A percentile compares a stretch with the other conserved stretches of the same genome.
Evolutionary conservation across 345 rosid species (phyloP).

Genomic region (Syzygium grande): DNA sequence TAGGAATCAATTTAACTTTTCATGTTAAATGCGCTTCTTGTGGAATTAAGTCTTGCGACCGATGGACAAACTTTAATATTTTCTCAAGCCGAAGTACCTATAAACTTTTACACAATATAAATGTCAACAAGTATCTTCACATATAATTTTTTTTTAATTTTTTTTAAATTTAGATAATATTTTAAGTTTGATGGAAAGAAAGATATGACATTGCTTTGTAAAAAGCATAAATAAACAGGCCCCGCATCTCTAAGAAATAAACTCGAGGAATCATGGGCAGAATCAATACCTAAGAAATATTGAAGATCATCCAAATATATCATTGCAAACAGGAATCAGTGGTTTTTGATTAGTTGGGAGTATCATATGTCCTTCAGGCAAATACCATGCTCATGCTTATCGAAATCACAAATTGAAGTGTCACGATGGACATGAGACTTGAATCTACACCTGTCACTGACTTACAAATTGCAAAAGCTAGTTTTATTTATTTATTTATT

Average conservation of each 20-base stretch:
- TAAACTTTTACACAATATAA: neutral
- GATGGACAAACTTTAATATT: neutral
- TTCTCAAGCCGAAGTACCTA: neutral
- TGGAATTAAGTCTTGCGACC: neutral
- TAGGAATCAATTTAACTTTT: neutral
- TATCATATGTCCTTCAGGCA: neutral
- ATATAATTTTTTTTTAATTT: neutral
- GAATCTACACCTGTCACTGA: neutral
- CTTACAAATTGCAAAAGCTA: neutral
- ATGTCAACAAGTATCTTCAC: neutral
- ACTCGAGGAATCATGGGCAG: neutral
- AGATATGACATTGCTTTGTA: neutral
- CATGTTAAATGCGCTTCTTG: neutral
- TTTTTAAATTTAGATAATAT: neutral
- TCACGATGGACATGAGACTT: neutral
- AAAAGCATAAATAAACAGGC: neutral
- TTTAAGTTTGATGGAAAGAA: neutral
- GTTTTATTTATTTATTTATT: neutral
- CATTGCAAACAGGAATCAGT: neutral
- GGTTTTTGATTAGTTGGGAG: neutral
- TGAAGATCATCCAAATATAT: neutral
- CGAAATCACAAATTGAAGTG: neutral
- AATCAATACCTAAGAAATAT: neutral
- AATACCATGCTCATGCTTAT: neutral
- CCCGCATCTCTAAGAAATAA: neutral